Evolutionary conservation across 2,329 filamentous ascomycete species (phyloP), one percentile per base, ranked within the genome.

Genomic region (Calonectria fujianensis): DNA sequence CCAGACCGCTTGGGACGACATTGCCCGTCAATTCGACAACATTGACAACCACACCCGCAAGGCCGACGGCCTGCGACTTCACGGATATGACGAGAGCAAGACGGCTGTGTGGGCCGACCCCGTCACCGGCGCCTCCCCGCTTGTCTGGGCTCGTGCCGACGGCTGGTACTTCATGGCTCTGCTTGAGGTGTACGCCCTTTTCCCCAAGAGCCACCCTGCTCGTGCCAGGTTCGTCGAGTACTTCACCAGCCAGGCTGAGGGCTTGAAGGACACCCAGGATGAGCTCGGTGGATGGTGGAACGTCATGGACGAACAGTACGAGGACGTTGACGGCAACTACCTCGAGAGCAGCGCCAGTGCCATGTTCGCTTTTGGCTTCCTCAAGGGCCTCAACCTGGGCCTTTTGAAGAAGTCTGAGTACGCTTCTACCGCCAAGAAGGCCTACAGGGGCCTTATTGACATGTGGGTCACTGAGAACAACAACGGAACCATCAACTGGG

Each of bases 301-400:
- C 67, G 84, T 92, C 54, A 90, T 92, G 87, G 87, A 87, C 77
- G 85, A 87, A 72, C 82, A 85, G 32, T 88, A 89, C 70, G 85
- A 87, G 0, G 87, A 86, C 1, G 78, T 82, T 50, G 76, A 86
- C 59, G 90, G 90, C 3, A 93, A 93, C 81, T 93, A 90, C 81
- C 88, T 93, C 63, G 90, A 93, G 83, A 90, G 89, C 41, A 91
- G 90, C 39, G 91, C 87, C 10, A 89, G 89, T 2, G 90, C 90
- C 4, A 90, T 93, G 88, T 92, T 91, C 77, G 85, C 87, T 0
- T 91, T 89, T 70, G 87, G 89, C 0, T 82, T 91, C 74, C 80
- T 91, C 16, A 88, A 86, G 76, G 90, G 82, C 6, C 37, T 84
- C 0, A 79, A 80, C n/a, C 75, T 77, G 3, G 83, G 83, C 1